Evolutionary conservation across 345 rosid genomes (phyloP).

Genomic region (rapeseed (Brassica napus)): DNA sequence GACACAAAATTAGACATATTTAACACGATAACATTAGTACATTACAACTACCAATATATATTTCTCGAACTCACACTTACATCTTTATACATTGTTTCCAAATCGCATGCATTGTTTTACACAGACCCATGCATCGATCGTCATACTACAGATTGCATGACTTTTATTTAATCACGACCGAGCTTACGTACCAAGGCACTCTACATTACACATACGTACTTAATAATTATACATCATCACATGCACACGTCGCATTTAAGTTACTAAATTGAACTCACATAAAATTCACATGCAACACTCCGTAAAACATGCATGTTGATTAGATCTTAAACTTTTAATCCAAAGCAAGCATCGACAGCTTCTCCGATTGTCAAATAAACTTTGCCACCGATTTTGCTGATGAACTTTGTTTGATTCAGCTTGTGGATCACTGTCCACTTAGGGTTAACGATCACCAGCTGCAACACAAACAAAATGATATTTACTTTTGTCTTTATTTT

Average conservation of each 20-base stretch:
- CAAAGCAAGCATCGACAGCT: conserved; percentile 62
- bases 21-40: background rate
- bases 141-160: conserved; percentile 25
- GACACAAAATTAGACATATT: background rate
- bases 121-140: conserved; percentile 25
- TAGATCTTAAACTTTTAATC: conserved; percentile 30
- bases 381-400: conserved; percentile 60
- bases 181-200: conserved; percentile 29
- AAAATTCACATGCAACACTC: conserved; percentile 22
- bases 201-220: conserved; percentile 21
- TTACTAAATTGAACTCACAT: background rate
- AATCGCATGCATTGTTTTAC: conserved; percentile 5
- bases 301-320: background rate
- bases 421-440: conserved; percentile 86
- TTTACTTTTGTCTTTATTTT: background rate
- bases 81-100: conserved; percentile 16
- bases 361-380: conserved; percentile 67
- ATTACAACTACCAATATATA: conserved; percentile 12
- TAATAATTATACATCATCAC: conserved; percentile 25
- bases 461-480: conserved; percentile 6
- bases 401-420: conserved; percentile 62
- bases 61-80: background rate
- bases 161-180: conserved; percentile 25
- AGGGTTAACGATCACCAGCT: conserved; percentile 77
- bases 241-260: conserved; percentile 5